Percentiles rank a stretch among this genome's conserved stretches.
phyloP scores from a whole-genome alignment of 2,329 filamentous ascomycete genomes.

The Microsporum audouinii region DNA sequence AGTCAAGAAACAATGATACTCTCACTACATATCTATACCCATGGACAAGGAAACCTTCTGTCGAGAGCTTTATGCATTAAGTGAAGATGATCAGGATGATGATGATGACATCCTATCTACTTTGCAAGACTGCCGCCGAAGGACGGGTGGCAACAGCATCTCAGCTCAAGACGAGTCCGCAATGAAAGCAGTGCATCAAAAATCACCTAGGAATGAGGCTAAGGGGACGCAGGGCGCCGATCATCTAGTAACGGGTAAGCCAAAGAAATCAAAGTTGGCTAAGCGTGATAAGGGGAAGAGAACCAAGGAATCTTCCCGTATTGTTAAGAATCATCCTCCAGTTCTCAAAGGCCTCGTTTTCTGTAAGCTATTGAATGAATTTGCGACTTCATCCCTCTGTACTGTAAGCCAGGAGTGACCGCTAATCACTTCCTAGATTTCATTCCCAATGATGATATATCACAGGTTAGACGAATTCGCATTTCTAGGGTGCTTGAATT shows the following conservation, averaged over 20 bases:
- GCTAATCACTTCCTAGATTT: conserved; percentile 43
- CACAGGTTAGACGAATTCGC: conserved; percentile 53
- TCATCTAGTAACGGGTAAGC: not conserved
- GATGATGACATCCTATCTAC: conserved; percentile 16
- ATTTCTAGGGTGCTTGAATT: conserved; percentile 65
- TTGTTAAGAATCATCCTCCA: not conserved
- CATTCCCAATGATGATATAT: conserved; percentile 67
- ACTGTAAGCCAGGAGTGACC: conserved; percentile 6
- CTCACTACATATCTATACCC: not conserved
- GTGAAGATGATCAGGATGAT: conserved; percentile 20
- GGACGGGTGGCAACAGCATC: not conserved
- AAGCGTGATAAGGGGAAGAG: conserved; percentile 13
- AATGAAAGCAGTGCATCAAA: not conserved
- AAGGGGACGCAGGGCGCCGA: not conserved
- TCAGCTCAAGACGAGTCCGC: not conserved
- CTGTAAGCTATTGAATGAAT: conserved; percentile 30
- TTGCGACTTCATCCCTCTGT: not conserved
- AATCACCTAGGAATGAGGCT: not conserved
- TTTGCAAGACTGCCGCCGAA: conserved; percentile 9
- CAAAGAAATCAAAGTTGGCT: not conserved
- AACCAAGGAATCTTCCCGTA: conserved; percentile 19
- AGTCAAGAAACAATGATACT: not conserved
- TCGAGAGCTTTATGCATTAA: conserved; percentile 24
- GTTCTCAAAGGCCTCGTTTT: conserved; percentile 52
- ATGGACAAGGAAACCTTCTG: conserved; percentile 28